Conservation (phyloP, 2,329 filamentous ascomycete genomes). For the Pestalotiopsis fici region DNA sequence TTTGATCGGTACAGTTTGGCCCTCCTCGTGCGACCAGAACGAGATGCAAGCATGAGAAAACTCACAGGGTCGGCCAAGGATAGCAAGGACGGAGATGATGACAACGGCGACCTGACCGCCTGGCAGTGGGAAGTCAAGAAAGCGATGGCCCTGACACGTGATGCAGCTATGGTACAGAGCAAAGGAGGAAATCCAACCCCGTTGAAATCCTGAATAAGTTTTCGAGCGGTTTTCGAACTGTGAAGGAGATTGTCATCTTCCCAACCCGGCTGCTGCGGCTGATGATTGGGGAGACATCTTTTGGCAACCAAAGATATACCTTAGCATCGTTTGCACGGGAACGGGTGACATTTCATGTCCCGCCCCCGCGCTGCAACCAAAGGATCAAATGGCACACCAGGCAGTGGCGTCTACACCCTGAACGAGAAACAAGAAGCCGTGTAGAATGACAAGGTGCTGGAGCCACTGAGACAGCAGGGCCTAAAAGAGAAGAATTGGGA, state of each 20-base stretch:
- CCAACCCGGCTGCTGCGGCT: too few species aligned
- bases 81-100: not conserved
- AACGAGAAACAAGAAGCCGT: too few species aligned
- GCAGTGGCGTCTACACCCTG: too few species aligned
- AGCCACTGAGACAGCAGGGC: not conserved
- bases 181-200: not conserved
- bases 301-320: too few species aligned
- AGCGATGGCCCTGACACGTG: not conserved
- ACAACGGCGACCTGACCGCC: not conserved
- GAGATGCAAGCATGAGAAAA: conserved; percentile 15
- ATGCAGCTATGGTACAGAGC: not conserved
- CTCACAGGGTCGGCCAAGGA: not conserved
- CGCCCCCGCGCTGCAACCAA: too few species aligned
- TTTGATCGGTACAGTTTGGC: conserved; percentile 19
- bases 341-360: too few species aligned
- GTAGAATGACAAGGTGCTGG: not conserved
- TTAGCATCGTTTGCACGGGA: too few species aligned
- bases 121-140: conserved; percentile 8
- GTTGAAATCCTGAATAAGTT: not conserved
- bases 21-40: conserved; percentile 14
- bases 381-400: too few species aligned
- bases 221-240: too few species aligned
- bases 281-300: too few species aligned
- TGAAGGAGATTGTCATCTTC: too few species aligned
- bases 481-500: not conserved